phyloP scores from a whole-genome alignment of 2,329 filamentous ascomycete genomes.

The Akanthomyces dipterigenus region DNA sequence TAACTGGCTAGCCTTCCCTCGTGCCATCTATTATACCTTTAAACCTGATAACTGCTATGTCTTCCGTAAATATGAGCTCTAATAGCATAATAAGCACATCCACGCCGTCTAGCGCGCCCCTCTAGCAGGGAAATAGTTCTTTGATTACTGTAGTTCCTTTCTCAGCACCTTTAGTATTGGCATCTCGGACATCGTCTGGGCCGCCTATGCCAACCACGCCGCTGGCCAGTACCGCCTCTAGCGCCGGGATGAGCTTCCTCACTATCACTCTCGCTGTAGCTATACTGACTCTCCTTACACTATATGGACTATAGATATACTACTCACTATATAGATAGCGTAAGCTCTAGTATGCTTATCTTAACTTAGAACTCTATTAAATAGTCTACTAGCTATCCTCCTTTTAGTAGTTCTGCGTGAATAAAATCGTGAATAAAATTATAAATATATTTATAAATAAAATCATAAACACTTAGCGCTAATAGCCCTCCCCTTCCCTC shows the following conservation, averaged over 20 bases:
- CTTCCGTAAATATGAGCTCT: background rate
- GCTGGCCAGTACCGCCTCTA: background rate
- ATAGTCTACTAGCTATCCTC: background rate
- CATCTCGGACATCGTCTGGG: background rate
- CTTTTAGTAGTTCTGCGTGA: background rate
- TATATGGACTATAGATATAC: background rate
- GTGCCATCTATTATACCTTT: background rate
- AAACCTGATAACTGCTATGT: background rate
- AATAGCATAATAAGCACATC: background rate
- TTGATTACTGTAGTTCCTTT: background rate
- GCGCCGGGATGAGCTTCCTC: background rate
- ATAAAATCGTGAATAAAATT: background rate
- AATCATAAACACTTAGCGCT: background rate
- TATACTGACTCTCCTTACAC: background rate
- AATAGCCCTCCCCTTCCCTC: background rate
- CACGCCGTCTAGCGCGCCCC: background rate
- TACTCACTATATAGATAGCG: background rate
- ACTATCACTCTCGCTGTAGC: background rate
- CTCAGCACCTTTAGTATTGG: background rate
- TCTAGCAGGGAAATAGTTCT: background rate
- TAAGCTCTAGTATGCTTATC: background rate
- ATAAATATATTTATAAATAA: too few relatives aligned
- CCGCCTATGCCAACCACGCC: background rate
- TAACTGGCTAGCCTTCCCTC: background rate
- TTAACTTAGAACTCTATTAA: background rate